These are phyloP conservation scores for Aureobasidium melanogenum DNA, from an alignment of 2,329 filamentous ascomycete genomes.

Conservation along the genomic window DNA sequence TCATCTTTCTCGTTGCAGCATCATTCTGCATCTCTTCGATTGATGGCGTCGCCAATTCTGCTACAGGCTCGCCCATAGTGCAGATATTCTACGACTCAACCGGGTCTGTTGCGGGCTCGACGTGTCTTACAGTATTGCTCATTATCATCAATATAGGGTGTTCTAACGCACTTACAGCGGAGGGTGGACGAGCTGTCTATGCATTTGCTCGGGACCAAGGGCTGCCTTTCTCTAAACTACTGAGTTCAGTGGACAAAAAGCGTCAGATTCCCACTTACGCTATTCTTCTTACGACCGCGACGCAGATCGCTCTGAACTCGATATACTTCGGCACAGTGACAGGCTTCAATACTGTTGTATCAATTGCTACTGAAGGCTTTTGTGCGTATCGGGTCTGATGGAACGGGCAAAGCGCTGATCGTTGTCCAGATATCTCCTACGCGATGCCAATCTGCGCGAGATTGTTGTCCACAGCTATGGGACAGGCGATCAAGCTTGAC, in stretches of 20 bases:
- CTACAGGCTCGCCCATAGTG: slow-evolving; percentile 44
- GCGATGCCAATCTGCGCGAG: slow-evolving; percentile 46
- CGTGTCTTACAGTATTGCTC: slow-evolving; percentile 39
- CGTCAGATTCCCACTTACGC: slow-evolving; percentile 13
- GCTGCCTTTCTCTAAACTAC: slow-evolving; percentile 41
- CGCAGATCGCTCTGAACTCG: slow-evolving; percentile 16
- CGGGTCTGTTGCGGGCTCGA: slow-evolving; percentile 35
- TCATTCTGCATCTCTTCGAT: slow-evolving; percentile 47
- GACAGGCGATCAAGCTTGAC: slow-evolving; percentile 30
- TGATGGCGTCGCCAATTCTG: slow-evolving; percentile 33
- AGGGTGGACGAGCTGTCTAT: slow-evolving; percentile 39
- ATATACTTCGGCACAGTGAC: slow-evolving; percentile 18
- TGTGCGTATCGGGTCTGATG: no score
- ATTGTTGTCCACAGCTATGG: no score
- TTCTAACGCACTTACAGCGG: slow-evolving; percentile 38
- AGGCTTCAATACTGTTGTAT: slow-evolving; percentile 28
- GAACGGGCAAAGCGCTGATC: no score
- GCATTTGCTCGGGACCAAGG: slow-evolving; percentile 44
- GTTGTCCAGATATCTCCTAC: no score
- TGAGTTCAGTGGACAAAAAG: slow-evolving; percentile 27
- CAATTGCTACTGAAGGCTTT: slow-evolving; percentile 50
- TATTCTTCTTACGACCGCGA: slow-evolving; percentile 12
- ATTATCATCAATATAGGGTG: slow-evolving; percentile 39
- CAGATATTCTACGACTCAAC: slow-evolving; percentile 46
- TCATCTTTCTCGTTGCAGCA: slow-evolving; percentile 39